Percentiles rank a stretch among this genome's conserved stretches.
phyloP scores from a whole-genome alignment of 1,284 basidiomycete species.

The Ceratobasidium papillatum region DNA sequence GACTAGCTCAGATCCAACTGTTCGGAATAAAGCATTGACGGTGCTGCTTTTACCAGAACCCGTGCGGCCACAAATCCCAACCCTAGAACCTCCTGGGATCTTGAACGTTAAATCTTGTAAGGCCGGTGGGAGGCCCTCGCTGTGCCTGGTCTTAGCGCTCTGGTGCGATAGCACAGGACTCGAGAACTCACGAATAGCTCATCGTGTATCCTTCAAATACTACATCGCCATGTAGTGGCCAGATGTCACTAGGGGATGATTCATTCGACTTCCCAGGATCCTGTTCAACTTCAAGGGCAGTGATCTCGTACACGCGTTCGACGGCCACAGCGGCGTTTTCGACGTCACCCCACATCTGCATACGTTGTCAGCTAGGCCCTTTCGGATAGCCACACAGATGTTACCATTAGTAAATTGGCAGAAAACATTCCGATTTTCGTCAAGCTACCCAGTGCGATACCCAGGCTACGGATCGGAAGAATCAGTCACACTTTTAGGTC shows the following conservation, averaged over 20 bases:
- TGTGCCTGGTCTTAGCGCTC: not conserved
- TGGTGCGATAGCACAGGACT: not conserved
- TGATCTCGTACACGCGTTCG: not conserved
- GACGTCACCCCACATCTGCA: not conserved
- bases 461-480: not conserved
- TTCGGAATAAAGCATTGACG: conserved; percentile 15
- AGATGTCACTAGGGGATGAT: not conserved
- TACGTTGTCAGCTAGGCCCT: not conserved
- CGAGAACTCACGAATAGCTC: not conserved
- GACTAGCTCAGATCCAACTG: not conserved
- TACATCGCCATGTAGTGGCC: not conserved
- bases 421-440: not conserved
- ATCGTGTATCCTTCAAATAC: conserved; percentile 1
- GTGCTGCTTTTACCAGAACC: conserved; percentile 25
- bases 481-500: not conserved
- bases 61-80: conserved; percentile 9
- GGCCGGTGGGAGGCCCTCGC: not conserved
- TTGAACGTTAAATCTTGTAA: conserved; percentile 1
- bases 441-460: conserved; percentile 3
- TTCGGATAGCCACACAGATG: not conserved
- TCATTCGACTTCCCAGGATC: not conserved
- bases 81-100: not conserved
- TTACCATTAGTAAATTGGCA: not conserved
- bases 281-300: not conserved
- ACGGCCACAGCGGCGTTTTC: conserved; percentile 11